Evolutionary conservation across 805 yeast species (phyloP).

Genomic region (Kuraishia floccosa): DNA sequence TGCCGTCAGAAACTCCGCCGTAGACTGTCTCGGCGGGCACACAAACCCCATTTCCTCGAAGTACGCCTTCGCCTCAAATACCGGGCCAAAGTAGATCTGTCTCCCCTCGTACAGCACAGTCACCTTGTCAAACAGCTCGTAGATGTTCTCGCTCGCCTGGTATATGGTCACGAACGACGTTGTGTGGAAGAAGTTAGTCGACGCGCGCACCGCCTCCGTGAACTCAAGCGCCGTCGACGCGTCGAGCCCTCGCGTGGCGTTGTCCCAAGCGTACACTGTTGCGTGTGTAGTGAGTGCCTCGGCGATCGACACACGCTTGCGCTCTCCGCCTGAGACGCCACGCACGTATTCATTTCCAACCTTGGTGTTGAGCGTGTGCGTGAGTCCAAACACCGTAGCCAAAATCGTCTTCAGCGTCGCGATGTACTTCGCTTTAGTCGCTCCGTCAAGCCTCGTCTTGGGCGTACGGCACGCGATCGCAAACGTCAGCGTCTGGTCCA

Average conservation of each 20-base stretch:
- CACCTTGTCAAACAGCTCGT: conserved; percentile 51
- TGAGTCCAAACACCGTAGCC: conserved; percentile 36
- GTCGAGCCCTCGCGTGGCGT: conserved; percentile 63
- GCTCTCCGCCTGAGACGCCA: conserved; percentile 62
- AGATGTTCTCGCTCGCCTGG: conserved; percentile 57
- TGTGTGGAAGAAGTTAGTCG: conserved; percentile 33
- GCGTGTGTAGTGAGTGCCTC: conserved; percentile 30
- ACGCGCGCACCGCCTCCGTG: conserved; percentile 41
- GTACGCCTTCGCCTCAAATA: conserved; percentile 39
- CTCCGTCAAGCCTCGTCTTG: conserved; percentile 45
- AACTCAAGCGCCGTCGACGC: conserved; percentile 62
- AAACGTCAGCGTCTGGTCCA: conserved; percentile 52
- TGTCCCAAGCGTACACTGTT: conserved; percentile 49
- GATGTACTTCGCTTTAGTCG: conserved; percentile 44
- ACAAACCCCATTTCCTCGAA: conserved; percentile 57
- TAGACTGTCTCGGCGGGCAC: conserved; percentile 55
- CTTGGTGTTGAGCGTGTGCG: conserved; percentile 43
- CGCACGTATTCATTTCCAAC: conserved; percentile 55
- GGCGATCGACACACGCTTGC: conserved; percentile 55
- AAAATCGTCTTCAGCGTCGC: conserved; percentile 39
- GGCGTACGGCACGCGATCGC: conserved; percentile 57
- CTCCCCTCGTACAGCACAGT: conserved; percentile 44
- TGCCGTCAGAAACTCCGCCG: conserved; percentile 64
- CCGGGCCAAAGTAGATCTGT: conserved; percentile 53
- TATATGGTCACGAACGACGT: conserved; percentile 60